These are phyloP conservation scores for Talaromyces sp. DNA, from an alignment of 2,329 filamentous ascomycete species.

Conservation along the genomic window DNA sequence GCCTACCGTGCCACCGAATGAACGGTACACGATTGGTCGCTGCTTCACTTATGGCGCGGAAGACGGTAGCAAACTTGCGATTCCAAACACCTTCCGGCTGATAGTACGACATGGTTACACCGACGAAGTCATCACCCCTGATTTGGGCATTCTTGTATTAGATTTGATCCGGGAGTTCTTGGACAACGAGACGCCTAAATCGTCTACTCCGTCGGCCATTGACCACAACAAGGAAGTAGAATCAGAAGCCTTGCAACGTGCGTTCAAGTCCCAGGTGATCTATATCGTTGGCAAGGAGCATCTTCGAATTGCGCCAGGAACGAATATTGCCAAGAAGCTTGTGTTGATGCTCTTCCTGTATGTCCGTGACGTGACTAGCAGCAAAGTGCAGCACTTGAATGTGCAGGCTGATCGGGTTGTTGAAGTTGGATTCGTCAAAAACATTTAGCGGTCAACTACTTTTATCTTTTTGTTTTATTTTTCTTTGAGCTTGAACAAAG, in stretches of 20 bases:
- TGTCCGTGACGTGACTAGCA: constrained; percentile 38
- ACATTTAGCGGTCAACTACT: constrained; percentile 23
- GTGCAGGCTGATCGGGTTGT: constrained; percentile 37
- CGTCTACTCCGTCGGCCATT: not conserved
- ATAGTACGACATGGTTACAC: constrained; percentile 69
- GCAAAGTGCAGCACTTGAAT: constrained; percentile 36
- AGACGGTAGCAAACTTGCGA: constrained; percentile 30
- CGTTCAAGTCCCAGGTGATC: constrained; percentile 47
- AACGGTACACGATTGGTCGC: constrained; percentile 43
- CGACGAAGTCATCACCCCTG: constrained; percentile 64
- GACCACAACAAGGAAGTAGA: constrained; percentile 11
- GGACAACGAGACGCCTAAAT: constrained; percentile 27
- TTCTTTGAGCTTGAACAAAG: not conserved
- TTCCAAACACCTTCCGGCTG: constrained; percentile 65
- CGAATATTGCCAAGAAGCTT: constrained; percentile 27
- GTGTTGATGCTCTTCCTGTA: constrained; percentile 36
- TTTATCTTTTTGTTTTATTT: not conserved
- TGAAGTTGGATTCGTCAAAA: constrained; percentile 43
- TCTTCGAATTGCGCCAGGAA: constrained; percentile 31
- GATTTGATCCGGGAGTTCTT: constrained; percentile 56
- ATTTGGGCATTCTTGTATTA: constrained; percentile 59
- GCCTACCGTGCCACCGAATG: constrained; percentile 52
- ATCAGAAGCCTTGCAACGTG: constrained; percentile 39
- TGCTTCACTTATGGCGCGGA: constrained; percentile 22
- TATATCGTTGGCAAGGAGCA: constrained; percentile 48